A percentile compares a stretch with the other conserved stretches of the same genome.
These are phyloP conservation scores for Boletus rufocinnamomeus DNA, from an alignment of 768 basidiomycete species.

Conservation along the genomic window DNA sequence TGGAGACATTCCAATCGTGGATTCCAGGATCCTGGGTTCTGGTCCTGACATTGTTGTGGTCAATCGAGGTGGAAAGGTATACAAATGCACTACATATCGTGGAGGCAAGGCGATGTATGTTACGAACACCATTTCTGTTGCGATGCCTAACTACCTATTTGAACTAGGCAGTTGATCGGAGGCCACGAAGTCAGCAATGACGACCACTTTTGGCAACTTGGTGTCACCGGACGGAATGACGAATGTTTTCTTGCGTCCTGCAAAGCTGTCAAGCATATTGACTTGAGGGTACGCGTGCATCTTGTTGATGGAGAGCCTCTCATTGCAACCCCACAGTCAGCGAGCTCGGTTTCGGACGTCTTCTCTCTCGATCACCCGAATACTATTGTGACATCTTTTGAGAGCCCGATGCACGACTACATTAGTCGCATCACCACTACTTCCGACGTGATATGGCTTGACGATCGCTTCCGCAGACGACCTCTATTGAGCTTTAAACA, in stretches of 20 bases:
- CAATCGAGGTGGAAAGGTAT: slow-evolving; percentile 55
- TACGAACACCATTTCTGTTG: neutral
- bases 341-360: slow-evolving; percentile 30
- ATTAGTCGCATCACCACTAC: slow-evolving; percentile 62
- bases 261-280: slow-evolving; percentile 46
- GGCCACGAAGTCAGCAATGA: slow-evolving; percentile 7
- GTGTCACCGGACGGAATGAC: slow-evolving; percentile 35
- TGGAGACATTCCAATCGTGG: slow-evolving; percentile 45
- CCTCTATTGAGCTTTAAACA: slow-evolving; percentile 67
- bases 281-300: slow-evolving; percentile 53
- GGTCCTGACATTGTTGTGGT: slow-evolving; percentile 43
- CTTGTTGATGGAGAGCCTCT: neutral
- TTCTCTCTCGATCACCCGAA: slow-evolving; percentile 37
- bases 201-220: slow-evolving; percentile 57
- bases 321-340: slow-evolving; percentile 33
- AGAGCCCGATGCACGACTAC: slow-evolving; percentile 43
- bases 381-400: slow-evolving; percentile 56
- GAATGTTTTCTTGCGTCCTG: slow-evolving; percentile 51
- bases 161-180: slow-evolving; percentile 25
- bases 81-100: slow-evolving; percentile 42
- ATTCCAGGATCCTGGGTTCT: slow-evolving; percentile 44
- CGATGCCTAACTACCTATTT: slow-evolving; percentile 2
- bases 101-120: slow-evolving; percentile 46
- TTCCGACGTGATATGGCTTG: slow-evolving; percentile 67
- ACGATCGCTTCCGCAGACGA: slow-evolving; percentile 54